These are phyloP conservation scores for Zoysia pacifica DNA, from an alignment of 176 grass and related monocot species.

Conservation along the genomic window DNA sequence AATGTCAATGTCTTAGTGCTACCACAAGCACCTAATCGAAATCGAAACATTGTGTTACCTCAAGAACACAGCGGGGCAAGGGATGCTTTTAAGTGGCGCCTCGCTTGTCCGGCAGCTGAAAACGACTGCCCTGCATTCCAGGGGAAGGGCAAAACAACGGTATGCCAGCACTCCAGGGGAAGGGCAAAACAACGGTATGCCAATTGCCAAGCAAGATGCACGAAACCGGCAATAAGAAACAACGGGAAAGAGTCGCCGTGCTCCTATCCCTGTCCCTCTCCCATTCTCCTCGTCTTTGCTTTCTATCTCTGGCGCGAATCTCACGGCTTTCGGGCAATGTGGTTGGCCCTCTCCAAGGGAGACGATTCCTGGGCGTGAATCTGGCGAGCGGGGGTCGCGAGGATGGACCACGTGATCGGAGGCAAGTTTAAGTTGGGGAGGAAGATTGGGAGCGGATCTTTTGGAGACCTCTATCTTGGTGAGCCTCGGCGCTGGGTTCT, in stretches of 20 bases:
- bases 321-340: conserved; percentile 49
- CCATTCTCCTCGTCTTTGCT: neutral
- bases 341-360: neutral
- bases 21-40: neutral
- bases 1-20: neutral
- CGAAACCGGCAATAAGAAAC: conserved; percentile 25
- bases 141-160: too few species aligned
- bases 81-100: too few species aligned
- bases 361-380: conserved; percentile 34
- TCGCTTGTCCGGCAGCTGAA: too few species aligned
- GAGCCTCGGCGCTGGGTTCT: conserved; percentile 22
- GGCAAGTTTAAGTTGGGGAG: conserved; percentile 93
- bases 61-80: too few species aligned
- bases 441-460: conserved; percentile 97
- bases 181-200: neutral
- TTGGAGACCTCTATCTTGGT: conserved; percentile 93
- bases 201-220: neutral
- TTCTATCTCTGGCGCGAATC: conserved; percentile 35
- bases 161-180: conserved; percentile 8
- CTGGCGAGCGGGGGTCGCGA: conserved; percentile 22
- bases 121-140: too few species aligned
- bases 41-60: too few species aligned
- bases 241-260: conserved; percentile 15
- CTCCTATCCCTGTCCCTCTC: neutral
- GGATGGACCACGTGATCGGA: conserved; percentile 83